Base-by-base conservation (phyloP, 306 rosid species). In the Gastrolobium bilobum region DNA sequence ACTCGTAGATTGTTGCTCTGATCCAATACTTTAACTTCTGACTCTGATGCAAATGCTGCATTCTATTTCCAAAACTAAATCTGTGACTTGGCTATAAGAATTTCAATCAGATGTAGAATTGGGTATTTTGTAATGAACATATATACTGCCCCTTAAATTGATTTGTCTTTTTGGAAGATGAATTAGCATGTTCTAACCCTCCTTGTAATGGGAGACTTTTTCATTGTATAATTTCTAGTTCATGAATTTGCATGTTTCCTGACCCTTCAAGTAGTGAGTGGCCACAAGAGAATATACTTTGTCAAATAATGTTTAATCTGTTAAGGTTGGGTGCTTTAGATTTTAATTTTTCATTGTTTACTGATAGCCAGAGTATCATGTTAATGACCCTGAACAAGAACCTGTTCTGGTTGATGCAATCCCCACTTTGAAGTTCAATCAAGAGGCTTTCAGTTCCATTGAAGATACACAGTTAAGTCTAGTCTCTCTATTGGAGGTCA, bases 381-480 rank as follows among this genome's bases (percentile, higher is more conserved):
- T 57, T 63, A 86, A 88, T 63, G 94, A 88, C 74, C 80, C 90
- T 38, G 97, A 87, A 76, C 85, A 89, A 8, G 99, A 87, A 79
- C 93, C 92, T 51, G 88, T 87, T 91, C 73, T 91, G 78, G 88
- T 94, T 77, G 90, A 94, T 47, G 97, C 97, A 40, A 94, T 94
- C 78, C 99, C 99, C 10, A 91, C 99, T 70, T 86, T 88, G 97
- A 94, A 91, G 84, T 91, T 84, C 86, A 68, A 91, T 74, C 93
- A 56, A 59, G 92, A 89, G 81, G 94, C 97, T 78, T 94, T 94
- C 87, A 90, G 90, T 77, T 87, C 94, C 62, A 71, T 86, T 68
- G 89, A 89, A 82, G 90, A 92, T 81, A 86, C 95, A 74, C 97
- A 88, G 99, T 94, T 86, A 81, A 92, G 99, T 87, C 86, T 58